Percentiles rank a stretch among this genome's conserved stretches.
These are phyloP conservation scores for Wickerhamomyces bovis DNA, from an alignment of 805 yeast species.

Conservation along the genomic window DNA sequence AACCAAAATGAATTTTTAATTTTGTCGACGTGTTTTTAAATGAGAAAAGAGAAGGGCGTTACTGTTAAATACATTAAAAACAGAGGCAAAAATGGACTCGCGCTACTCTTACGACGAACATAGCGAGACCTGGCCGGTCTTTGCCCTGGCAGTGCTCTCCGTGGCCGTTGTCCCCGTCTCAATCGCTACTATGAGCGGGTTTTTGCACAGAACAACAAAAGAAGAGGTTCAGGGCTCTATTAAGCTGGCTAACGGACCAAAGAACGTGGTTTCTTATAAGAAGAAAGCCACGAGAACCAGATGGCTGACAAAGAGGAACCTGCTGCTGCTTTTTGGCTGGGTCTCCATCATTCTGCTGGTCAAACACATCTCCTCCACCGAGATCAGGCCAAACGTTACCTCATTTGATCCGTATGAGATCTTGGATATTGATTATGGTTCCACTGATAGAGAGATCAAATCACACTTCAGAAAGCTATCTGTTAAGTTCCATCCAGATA, in stretches of 20 bases:
- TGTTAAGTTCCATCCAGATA: constrained; percentile 90
- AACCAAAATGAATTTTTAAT: background rate
- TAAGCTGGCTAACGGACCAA: constrained; percentile 6
- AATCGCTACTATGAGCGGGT: constrained; percentile 6
- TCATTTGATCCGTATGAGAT: constrained; percentile 89
- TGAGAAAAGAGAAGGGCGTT: too few relatives aligned
- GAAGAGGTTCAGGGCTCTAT: constrained; percentile 1
- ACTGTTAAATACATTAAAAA: background rate
- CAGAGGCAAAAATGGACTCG: constrained; percentile 17
- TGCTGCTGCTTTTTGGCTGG: constrained; percentile 23
- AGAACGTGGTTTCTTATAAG: constrained; percentile 5
- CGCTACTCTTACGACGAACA: constrained; percentile 23
- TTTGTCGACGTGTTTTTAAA: background rate
- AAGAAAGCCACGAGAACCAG: constrained; percentile 3
- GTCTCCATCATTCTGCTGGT: constrained; percentile 31
- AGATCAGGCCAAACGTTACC: constrained; percentile 36
- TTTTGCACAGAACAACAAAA: background rate
- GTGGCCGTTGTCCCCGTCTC: constrained; percentile 21
- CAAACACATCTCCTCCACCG: constrained; percentile 26
- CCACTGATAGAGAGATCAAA: constrained; percentile 74
- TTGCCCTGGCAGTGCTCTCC: constrained; percentile 20
- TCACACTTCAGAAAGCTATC: constrained; percentile 82
- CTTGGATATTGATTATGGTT: constrained; percentile 61
- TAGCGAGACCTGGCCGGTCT: constrained; percentile 25
- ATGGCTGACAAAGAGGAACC: constrained; percentile 11